Base-by-base conservation (phyloP, 306 rosid species). In the Fagus crenata region DNA sequence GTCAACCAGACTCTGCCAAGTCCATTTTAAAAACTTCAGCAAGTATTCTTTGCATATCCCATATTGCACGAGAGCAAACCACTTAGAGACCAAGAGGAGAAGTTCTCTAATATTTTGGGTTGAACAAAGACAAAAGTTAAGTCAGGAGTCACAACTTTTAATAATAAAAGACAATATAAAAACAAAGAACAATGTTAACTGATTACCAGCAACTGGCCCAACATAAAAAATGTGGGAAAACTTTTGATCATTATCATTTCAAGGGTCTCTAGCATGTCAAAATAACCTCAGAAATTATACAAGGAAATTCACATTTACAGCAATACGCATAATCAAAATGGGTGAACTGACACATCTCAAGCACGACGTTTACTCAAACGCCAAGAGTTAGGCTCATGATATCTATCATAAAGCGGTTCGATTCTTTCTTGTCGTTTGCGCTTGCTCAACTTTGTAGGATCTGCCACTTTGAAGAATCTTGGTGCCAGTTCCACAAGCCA, bases 311-410 rank as follows among this genome's bases (percentile, higher is more conserved):
- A 59, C 64, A 67, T 81, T 31, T 28, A 58, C 67, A 71, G 59
- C 53, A 59, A 69, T 33, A 71, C 31, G 56, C 71, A 60, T 31
- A 72, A 80, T 35, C 53, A 14, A 53, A 33, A 1, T 31, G 64
- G 42, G 76, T 54, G 39, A 79, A 39, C 75, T 77, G 32, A 40
- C 67, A 79, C 77, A 56, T 43, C 82, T 86, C 83, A 93, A 73
- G 96, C 96, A 32, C 92, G 90, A 4, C 95, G 87, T 84, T 89
- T 88, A 77, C 97, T 91, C 82, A 93, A 83, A 43, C 97, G 90
- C 97, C 97, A 93, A 13, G 97, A 93, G 75, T 93, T 93, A 33
- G 97, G 97, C 84, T 93, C 96, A 6, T 93, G 94, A 84, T 93
- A 90, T 88, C 97, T 84, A 55, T 93, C 97, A 76, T 90, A 93